phyloP scores from a whole-genome alignment of 169 alveolate genomes.

The Cryptosporidium andersoni region DNA sequence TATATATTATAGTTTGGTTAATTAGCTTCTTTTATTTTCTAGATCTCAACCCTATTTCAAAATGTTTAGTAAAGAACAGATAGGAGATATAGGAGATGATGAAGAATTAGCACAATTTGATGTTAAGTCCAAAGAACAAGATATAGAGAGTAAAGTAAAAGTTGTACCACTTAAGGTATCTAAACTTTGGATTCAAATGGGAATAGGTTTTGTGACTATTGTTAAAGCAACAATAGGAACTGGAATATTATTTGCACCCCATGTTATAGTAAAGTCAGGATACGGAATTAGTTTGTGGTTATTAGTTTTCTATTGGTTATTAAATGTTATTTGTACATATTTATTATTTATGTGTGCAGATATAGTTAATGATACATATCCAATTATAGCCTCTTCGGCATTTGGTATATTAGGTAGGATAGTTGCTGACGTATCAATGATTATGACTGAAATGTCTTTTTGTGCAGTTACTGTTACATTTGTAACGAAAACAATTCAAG shows the following conservation, averaged over 20 bases:
- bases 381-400: conserved; percentile 42
- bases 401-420: conserved; percentile 28
- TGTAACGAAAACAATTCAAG: conserved; percentile 63
- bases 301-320: conserved; percentile 34
- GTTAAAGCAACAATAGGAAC: conserved; percentile 62
- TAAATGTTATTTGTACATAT: conserved; percentile 45
- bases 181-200: conserved; percentile 49
- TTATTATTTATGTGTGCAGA: conserved; percentile 53
- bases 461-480: conserved; percentile 55
- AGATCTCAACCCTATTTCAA: too few species aligned
- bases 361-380: conserved; percentile 55
- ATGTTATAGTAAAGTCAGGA: conserved; percentile 46
- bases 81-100: too few species aligned
- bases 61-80: too few species aligned
- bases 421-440: conserved; percentile 38
- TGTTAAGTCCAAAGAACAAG: too few species aligned
- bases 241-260: conserved; percentile 53
- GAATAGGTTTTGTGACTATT: conserved; percentile 53
- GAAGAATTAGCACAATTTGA: too few species aligned
- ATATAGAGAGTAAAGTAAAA: not conserved
- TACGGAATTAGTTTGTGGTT: conserved; percentile 12
- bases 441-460: conserved; percentile 24
- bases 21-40: too few species aligned
- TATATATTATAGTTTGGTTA: too few species aligned
- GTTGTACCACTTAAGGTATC: conserved; percentile 62